phyloP scores from a whole-genome alignment of 2,329 filamentous ascomycete genomes.

The Berkeleyomyces basicola region DNA sequence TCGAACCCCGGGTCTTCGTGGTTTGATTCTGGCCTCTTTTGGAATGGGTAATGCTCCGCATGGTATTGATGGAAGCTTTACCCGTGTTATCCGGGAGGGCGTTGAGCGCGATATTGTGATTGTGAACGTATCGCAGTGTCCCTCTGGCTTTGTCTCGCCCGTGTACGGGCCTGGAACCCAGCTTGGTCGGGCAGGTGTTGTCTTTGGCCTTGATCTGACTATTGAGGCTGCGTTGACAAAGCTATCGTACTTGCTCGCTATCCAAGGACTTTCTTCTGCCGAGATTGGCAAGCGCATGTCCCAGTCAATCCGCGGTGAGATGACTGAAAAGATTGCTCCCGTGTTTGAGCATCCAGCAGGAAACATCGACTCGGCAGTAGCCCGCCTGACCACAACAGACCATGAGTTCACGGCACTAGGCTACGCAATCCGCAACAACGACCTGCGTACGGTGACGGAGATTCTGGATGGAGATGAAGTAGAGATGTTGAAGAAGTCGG shows the following conservation, averaged over 20 bases:
- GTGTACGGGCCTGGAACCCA: slow-evolving; percentile 65
- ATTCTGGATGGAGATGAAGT: slow-evolving; percentile 49
- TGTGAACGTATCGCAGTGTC: slow-evolving; percentile 84
- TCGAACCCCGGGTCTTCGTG: slow-evolving; percentile 56
- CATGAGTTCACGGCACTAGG: slow-evolving; percentile 62
- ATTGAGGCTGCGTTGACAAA: slow-evolving; percentile 85
- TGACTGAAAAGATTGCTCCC: slow-evolving; percentile 58
- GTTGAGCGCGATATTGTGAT: slow-evolving; percentile 70
- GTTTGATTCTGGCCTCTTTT: slow-evolving; percentile 79
- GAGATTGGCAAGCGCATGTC: slow-evolving; percentile 59
- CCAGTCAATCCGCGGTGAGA: slow-evolving; percentile 61
- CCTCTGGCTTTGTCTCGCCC: slow-evolving; percentile 57
- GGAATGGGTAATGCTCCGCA: slow-evolving; percentile 84
- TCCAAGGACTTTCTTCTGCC: slow-evolving; percentile 42
- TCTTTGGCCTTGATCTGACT: slow-evolving; percentile 78
- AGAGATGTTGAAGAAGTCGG: slow-evolving; percentile 54
- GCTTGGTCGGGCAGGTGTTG: slow-evolving; percentile 67
- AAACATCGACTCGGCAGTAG: slow-evolving; percentile 27
- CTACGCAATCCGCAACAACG: slow-evolving; percentile 60
- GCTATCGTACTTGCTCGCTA: slow-evolving; percentile 66
- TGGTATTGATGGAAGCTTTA: slow-evolving; percentile 62
- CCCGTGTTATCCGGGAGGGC: slow-evolving; percentile 58
- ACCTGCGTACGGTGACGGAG: slow-evolving; percentile 47
- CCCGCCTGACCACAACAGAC: slow-evolving; percentile 30
- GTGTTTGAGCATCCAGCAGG: slow-evolving; percentile 60